Evolutionary conservation across 306 rosid genomes (phyloP).

Genomic region (Calophaca sinica): DNA sequence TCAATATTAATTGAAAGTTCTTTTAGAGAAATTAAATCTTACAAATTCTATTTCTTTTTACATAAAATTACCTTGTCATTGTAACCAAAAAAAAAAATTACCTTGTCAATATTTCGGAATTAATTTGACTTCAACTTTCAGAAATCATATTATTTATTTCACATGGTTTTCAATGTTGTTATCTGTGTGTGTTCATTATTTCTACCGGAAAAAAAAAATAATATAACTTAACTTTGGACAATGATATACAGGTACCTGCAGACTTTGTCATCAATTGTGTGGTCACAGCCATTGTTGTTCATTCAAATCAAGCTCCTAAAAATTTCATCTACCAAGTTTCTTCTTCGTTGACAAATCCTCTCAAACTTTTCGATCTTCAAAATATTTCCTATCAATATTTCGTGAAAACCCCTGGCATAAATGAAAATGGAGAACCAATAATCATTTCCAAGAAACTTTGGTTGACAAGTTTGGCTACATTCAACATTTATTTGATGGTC

Average conservation of each 20-base stretch:
- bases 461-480: constrained; percentile 38
- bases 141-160: no score
- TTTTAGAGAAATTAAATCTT: no score
- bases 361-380: neutral
- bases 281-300: constrained; percentile 38
- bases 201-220: no score
- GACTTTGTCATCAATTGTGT: constrained; percentile 57
- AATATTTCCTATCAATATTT: constrained; percentile 20
- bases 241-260: constrained; percentile 52
- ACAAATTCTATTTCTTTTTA: no score
- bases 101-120: no score
- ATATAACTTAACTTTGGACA: neutral
- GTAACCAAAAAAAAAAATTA: no score
- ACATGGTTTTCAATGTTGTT: neutral
- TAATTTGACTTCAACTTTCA: no score
- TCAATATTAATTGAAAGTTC: no score
- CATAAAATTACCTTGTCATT: no score
- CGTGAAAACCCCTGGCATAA: constrained; percentile 2
- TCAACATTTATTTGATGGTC: constrained; percentile 31
- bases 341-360: constrained; percentile 48
- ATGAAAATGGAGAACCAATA: constrained; percentile 40
- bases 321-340: constrained; percentile 24
- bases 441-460: neutral
- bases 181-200: no score
- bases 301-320: neutral